Conservation (phyloP, 2,329 filamentous ascomycete species). For the Cercospora beticola region DNA sequence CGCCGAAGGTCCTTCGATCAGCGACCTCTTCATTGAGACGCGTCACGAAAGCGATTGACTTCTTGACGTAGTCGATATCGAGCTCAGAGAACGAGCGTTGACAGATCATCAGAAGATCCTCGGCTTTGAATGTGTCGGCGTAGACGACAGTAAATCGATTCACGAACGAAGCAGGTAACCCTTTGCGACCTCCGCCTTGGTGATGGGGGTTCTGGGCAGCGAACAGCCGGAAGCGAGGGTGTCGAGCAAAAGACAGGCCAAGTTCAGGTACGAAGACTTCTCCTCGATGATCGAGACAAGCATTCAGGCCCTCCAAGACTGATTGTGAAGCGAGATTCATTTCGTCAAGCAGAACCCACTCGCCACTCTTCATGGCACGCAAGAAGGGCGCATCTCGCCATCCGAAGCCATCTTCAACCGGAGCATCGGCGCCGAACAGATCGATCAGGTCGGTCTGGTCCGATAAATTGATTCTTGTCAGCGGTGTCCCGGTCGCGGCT, state of each 20-base stretch:
- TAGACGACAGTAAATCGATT: conserved; percentile 98
- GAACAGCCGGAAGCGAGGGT: conserved; percentile 89
- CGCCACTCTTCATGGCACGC: conserved; percentile 91
- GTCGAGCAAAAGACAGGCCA: conserved; percentile 87
- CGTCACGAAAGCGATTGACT: conserved; percentile 77
- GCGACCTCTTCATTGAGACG: conserved; percentile 72
- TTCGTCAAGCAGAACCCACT: conserved; percentile 96
- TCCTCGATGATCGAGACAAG: conserved; percentile 92
- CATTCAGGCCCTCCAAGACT: conserved; percentile 92
- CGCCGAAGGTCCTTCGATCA: conserved; percentile 54
- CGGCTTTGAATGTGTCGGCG: conserved; percentile 79
- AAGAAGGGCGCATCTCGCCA: conserved; percentile 96
- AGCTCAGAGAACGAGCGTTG: conserved; percentile 70
- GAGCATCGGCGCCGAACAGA: conserved; percentile 93
- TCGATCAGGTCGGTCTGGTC: conserved; percentile 98
- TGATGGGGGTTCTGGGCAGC: conserved; percentile 97
- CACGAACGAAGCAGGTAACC: conserved; percentile 90
- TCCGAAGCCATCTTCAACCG: conserved; percentile 90
- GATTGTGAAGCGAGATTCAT: conserved; percentile 99
- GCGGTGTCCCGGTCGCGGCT: conserved; percentile 70
- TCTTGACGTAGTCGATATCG: conserved; percentile 58
- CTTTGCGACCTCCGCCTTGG: conserved; percentile 93
- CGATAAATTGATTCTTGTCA: conserved; percentile 94
- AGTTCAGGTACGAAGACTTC: conserved; percentile 95
- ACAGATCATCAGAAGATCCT: conserved; percentile 82